Conservation (phyloP, 2,329 filamentous ascomycete species). For the Myriosclerotinia curreyana region DNA sequence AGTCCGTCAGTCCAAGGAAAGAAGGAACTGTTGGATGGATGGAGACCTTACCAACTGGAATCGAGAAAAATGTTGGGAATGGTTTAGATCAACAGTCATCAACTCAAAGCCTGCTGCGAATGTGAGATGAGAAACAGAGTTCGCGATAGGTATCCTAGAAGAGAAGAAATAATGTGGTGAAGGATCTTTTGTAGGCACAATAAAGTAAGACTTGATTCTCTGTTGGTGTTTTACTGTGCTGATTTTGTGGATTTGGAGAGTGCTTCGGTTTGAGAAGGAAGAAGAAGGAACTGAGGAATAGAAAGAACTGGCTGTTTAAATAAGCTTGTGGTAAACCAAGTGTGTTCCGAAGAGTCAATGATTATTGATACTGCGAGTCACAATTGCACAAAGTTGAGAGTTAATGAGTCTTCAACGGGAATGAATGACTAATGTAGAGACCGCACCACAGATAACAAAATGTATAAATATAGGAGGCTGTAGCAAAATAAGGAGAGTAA, state of each 20-base stretch:
- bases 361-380: neutral
- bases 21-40: neutral
- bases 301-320: neutral
- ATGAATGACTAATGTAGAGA: neutral
- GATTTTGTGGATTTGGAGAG: neutral
- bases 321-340: neutral
- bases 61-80: neutral
- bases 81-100: neutral
- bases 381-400: too few species aligned
- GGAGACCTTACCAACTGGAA: too few species aligned
- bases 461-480: neutral
- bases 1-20: neutral
- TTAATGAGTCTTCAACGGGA: neutral
- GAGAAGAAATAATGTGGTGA: neutral
- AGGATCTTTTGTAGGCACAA: neutral
- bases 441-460: too few species aligned
- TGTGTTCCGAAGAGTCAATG: neutral
- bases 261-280: neutral
- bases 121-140: neutral
- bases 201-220: neutral
- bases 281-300: neutral
- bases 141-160: neutral
- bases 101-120: neutral
- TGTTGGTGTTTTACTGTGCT: neutral
- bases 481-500: neutral